These are phyloP conservation scores for Periconia sp. DNA, from an alignment of 2,329 filamentous ascomycete genomes.

Conservation along the genomic window DNA sequence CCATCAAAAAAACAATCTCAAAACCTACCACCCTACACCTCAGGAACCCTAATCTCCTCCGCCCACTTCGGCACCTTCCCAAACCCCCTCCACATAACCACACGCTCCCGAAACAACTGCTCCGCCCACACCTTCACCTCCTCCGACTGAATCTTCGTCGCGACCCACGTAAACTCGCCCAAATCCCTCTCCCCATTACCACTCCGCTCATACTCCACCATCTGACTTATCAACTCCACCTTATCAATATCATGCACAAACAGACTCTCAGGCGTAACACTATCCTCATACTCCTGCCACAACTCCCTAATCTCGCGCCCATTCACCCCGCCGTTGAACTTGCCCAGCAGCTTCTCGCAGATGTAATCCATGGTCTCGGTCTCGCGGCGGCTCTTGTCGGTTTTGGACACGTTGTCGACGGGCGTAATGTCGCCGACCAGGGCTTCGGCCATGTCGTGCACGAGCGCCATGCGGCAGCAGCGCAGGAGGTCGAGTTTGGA, in stretches of 20 bases:
- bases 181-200: slow-evolving; percentile 70
- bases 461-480: slow-evolving; percentile 92
- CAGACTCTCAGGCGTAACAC: slow-evolving; percentile 75
- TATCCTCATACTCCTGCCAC: slow-evolving; percentile 96
- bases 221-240: slow-evolving; percentile 91
- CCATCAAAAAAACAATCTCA: too few species aligned
- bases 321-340: slow-evolving; percentile 69
- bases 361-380: slow-evolving; percentile 91
- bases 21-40: not conserved
- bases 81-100: slow-evolving; percentile 65
- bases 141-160: slow-evolving; percentile 68
- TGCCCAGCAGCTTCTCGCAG: slow-evolving; percentile 69
- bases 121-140: slow-evolving; percentile 81
- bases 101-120: slow-evolving; percentile 74
- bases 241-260: slow-evolving; percentile 98
- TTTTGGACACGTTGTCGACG: slow-evolving; percentile 79
- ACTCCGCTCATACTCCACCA: slow-evolving; percentile 90
- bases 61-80: slow-evolving; percentile 39
- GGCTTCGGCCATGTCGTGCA: slow-evolving; percentile 97
- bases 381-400: slow-evolving; percentile 87
- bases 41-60: slow-evolving; percentile 23
- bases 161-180: slow-evolving; percentile 83
- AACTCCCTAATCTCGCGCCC: slow-evolving; percentile 73
- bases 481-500: slow-evolving; percentile 72
- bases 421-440: slow-evolving; percentile 97